Evolutionary conservation across 164 flowering plant species (phyloP), one percentile per base, ranked within the genome.

Genomic region (Vitis labrusca): DNA sequence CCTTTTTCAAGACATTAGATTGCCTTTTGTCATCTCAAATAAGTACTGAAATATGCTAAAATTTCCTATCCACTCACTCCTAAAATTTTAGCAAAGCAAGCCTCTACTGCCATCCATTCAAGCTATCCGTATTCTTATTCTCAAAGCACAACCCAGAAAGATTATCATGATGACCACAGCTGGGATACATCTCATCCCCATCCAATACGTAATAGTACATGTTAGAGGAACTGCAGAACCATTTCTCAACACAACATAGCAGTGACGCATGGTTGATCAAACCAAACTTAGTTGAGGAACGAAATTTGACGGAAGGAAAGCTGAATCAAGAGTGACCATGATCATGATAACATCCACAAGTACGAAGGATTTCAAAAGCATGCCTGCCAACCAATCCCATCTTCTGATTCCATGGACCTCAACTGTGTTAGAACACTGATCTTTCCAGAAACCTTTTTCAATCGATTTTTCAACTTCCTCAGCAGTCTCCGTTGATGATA

Each of bases 171-270:
- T 85, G 67, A 95, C 94, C 99, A 95, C 88, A 77, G 78, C 97
- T 95, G 0, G 99, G 99, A 71, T 95, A 95, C 89, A 95, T 89
- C 66, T 89, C 97, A 62, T 91, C 98, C 37, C 93, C 99, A 60
- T 95, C 99, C 63, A 93, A 73, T 3, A 94, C 94, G 78, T 83
- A 93, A 73, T 85, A 93, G 71, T 89, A 93, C 49, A 93, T 79
- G 81, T 79, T 87, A 32, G 97, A 85, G 75, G 86, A 89, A 75
- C 77, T 95, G 30, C 84, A 91, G 76, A 95, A 88, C 13, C 84
- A 84, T 71, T 92, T 86, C 78, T 95, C 99, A 72, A 95, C 88
- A 80, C 84, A 77, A 80, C 92, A 86, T 29, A 93, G 82, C 49
- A 95, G 81, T 81, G 91, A 66, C 8, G 98, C 89, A 75, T 95